A percentile compares a stretch with the other conserved stretches of the same genome.
These are phyloP conservation scores for Calophaca sinica DNA, from an alignment of 306 rosid genomes.

Conservation along the genomic window DNA sequence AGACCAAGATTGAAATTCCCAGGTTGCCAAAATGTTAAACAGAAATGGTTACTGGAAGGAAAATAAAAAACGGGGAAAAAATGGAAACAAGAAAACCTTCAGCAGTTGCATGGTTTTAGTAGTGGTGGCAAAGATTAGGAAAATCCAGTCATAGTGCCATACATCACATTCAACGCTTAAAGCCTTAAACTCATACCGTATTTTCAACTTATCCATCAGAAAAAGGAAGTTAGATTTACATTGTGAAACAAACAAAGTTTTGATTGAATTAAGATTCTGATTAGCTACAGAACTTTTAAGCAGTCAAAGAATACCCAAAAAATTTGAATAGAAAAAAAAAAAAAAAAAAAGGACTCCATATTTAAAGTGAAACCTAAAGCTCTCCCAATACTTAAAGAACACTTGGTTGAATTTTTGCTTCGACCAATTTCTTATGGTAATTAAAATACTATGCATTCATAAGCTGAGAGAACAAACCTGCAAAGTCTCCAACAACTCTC, in stretches of 20 bases:
- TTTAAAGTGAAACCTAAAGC: background rate
- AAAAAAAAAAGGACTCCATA: too few species aligned
- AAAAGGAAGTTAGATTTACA: background rate
- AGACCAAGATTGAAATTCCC: conserved; percentile 8
- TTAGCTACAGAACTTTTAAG: background rate
- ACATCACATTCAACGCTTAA: background rate
- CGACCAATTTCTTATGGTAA: too few species aligned
- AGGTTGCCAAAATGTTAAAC: background rate
- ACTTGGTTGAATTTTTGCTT: too few species aligned
- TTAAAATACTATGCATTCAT: background rate
- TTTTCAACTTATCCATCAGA: conserved; percentile 10
- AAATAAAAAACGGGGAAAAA: background rate
- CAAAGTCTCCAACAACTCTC: conserved; percentile 74
- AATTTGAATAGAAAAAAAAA: background rate
- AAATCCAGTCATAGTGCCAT: background rate
- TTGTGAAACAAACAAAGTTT: background rate
- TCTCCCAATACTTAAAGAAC: background rate
- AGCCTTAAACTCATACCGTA: background rate
- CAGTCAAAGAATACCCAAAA: background rate
- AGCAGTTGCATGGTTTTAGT: conserved; percentile 13
- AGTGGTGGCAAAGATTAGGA: background rate
- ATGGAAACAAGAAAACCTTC: background rate
- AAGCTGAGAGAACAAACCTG: conserved; percentile 67
- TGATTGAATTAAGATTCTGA: background rate
- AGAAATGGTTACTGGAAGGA: background rate